Conservation (phyloP, 164 flowering plant species). For the Berberis thunbergii region DNA sequence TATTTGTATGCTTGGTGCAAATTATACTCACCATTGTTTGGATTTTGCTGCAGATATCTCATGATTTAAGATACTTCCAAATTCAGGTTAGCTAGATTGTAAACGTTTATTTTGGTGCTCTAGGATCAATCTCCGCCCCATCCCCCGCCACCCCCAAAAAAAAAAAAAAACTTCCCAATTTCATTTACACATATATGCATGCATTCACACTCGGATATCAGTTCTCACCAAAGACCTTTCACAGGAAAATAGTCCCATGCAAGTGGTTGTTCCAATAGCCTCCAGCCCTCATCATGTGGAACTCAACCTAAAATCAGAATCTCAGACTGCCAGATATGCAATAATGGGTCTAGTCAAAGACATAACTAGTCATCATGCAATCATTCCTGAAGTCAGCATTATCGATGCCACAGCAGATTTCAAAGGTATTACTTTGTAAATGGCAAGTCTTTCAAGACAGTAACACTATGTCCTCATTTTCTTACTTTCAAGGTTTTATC, state of each 20-base stretch:
- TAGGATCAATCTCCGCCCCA: background rate
- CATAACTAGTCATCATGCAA: slow-evolving; percentile 27
- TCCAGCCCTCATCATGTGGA: slow-evolving; percentile 70
- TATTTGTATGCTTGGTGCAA: too few relatives aligned
- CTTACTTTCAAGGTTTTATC: slow-evolving; percentile 3
- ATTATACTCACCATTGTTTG: background rate
- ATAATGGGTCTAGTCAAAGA: slow-evolving; percentile 58
- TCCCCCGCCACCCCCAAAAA: too few relatives aligned
- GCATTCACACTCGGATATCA: background rate
- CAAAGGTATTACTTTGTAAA: slow-evolving; percentile 41
- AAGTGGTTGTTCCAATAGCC: slow-evolving; percentile 43
- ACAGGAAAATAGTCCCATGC: slow-evolving; percentile 48
- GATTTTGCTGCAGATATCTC: slow-evolving; percentile 36
- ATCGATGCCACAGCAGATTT: slow-evolving; percentile 38
- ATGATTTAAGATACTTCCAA: slow-evolving; percentile 42
- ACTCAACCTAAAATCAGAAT: slow-evolving; percentile 43
- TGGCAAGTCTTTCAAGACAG: background rate
- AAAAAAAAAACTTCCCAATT: too few relatives aligned
- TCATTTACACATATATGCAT: too few relatives aligned
- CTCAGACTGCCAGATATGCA: slow-evolving; percentile 47
- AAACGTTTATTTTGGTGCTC: background rate
- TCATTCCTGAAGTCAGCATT: slow-evolving; percentile 49
- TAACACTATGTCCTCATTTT: background rate
- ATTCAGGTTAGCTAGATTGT: slow-evolving; percentile 34
- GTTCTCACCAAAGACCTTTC: background rate